phyloP scores from a whole-genome alignment of 495 filamentous ascomycete genomes.

The Tetracladium setigerum region DNA sequence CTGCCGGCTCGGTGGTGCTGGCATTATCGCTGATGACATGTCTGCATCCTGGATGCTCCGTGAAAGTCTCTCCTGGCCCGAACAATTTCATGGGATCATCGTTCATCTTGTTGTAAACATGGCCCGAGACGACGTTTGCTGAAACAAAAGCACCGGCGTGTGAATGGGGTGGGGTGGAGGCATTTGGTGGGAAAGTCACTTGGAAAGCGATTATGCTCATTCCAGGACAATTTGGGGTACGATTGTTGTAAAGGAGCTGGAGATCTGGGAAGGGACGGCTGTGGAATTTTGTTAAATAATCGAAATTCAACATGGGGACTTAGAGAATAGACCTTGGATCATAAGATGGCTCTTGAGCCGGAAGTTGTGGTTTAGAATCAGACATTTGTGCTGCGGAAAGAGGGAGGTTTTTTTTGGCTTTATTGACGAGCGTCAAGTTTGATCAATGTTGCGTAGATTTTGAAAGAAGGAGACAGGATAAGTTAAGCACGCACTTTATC shows the following conservation, averaged over 20 bases:
- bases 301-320: too few species aligned
- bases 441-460: too few species aligned
- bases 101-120: not conserved
- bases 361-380: constrained; percentile 2
- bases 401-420: too few species aligned
- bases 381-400: too few species aligned
- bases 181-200: constrained; percentile 6
- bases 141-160: not conserved
- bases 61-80: too few species aligned
- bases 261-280: not conserved
- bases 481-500: too few species aligned
- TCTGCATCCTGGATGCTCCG: too few species aligned
- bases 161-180: not conserved
- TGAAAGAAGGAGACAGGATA: too few species aligned
- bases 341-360: constrained; percentile 6
- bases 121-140: not conserved
- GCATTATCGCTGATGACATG: not conserved
- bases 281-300: too few species aligned
- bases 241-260: constrained; percentile 3
- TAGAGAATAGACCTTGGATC: constrained; percentile 5
- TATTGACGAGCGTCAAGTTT: too few species aligned
- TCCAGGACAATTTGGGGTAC: not conserved
- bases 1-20: not conserved
- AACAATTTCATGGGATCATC: too few species aligned
- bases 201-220: constrained; percentile 5